phyloP scores from a whole-genome alignment of 495 filamentous ascomycete genomes.

The Parathielavia hyrcaniae region DNA sequence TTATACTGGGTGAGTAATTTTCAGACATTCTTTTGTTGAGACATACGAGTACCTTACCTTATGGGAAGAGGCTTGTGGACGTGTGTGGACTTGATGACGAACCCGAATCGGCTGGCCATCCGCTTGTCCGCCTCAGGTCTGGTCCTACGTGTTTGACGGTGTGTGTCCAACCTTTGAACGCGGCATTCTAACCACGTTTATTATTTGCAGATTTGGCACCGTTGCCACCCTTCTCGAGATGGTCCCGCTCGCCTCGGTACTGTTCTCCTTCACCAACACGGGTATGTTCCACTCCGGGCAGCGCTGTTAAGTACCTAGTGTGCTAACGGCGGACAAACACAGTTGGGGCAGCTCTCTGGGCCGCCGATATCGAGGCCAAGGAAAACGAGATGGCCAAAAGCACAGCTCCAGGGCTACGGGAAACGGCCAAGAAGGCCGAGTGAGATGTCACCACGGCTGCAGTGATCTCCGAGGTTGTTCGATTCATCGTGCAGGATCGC shows the following conservation, averaged over 20 bases:
- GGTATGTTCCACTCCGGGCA: slow-evolving; percentile 35
- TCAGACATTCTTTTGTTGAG: not conserved
- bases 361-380: slow-evolving; percentile 76
- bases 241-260: slow-evolving; percentile 72
- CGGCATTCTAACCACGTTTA: slow-evolving; percentile 10
- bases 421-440: slow-evolving; percentile 51
- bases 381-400: slow-evolving; percentile 42
- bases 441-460: slow-evolving; percentile 31
- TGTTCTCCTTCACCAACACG: slow-evolving; percentile 86
- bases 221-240: slow-evolving; percentile 73
- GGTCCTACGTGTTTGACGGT: slow-evolving; percentile 9
- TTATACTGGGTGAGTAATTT: slow-evolving; percentile 64
- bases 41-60: not conserved
- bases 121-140: not conserved
- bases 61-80: not conserved
- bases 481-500: slow-evolving; percentile 20
- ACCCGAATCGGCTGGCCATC: not conserved
- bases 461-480: slow-evolving; percentile 26
- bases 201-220: slow-evolving; percentile 65
- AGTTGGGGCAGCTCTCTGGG: slow-evolving; percentile 89
- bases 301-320: not conserved
- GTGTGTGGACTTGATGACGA: not conserved
- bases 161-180: not conserved
- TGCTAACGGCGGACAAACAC: slow-evolving; percentile 23
- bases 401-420: slow-evolving; percentile 50